phyloP scores from a whole-genome alignment of 345 rosid species.

The Linum trigynum region DNA sequence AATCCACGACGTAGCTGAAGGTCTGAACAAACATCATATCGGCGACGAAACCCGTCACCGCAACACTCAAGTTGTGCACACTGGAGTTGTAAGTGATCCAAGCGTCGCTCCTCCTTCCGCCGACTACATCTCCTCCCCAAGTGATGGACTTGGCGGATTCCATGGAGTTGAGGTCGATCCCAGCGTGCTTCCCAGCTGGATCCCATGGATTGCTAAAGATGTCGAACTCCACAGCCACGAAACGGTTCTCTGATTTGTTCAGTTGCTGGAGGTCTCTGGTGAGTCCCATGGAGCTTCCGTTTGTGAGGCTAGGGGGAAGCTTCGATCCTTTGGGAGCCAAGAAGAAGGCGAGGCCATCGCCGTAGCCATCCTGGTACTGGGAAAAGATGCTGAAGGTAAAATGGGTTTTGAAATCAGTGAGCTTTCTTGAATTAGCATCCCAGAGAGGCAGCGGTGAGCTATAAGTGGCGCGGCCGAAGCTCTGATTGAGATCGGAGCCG shows the following conservation, averaged over 20 bases:
- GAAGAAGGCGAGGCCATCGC: slow-evolving; percentile 18
- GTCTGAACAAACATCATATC: not conserved
- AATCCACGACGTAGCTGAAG: slow-evolving; percentile 1
- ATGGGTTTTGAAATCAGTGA: slow-evolving; percentile 10
- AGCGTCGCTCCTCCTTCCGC: slow-evolving; percentile 1
- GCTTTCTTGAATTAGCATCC: slow-evolving; percentile 9
- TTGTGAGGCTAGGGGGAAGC: not conserved
- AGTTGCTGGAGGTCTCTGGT: not conserved
- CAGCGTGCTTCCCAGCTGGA: slow-evolving; percentile 10
- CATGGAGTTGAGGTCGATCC: slow-evolving; percentile 11
- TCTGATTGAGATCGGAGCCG: not conserved
- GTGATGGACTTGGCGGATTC: not conserved
- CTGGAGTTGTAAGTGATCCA: slow-evolving; percentile 6
- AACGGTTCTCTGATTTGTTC: not conserved
- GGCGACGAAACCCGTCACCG: not conserved
- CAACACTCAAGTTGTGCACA: not conserved
- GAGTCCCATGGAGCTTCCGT: slow-evolving; percentile 2
- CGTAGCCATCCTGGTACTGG: not conserved
- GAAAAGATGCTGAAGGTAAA: slow-evolving; percentile 16
- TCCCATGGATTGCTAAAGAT: slow-evolving; percentile 11
- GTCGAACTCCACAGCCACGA: slow-evolving; percentile 23
- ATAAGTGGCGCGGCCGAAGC: slow-evolving; percentile 9
- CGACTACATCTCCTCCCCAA: not conserved
- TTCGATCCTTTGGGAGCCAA: not conserved
- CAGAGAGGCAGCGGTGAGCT: slow-evolving; percentile 8